phyloP scores from a whole-genome alignment of 768 basidiomycete species.

The Lanmaoa rubissima region DNA sequence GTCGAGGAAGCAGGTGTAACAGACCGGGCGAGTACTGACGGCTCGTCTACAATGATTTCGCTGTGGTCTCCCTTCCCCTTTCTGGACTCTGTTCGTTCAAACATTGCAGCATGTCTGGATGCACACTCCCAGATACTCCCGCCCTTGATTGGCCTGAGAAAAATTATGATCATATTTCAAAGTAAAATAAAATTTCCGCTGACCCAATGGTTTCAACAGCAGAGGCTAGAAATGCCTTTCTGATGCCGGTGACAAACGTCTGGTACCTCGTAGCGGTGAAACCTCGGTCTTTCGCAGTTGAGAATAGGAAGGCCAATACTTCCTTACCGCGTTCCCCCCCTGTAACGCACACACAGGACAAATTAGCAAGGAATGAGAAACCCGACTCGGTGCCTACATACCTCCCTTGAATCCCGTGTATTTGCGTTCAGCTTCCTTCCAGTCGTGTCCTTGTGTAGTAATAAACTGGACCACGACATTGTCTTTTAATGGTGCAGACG shows the following conservation, averaged over 20 bases:
- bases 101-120: conserved; percentile 12
- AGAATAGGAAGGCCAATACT: conserved; percentile 21
- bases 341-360: conserved; percentile 5
- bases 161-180: background rate
- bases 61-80: background rate
- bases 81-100: conserved; percentile 4
- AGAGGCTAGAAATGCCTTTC: background rate
- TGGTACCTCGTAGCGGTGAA: conserved; percentile 26
- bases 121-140: conserved; percentile 14
- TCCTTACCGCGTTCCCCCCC: conserved; percentile 10
- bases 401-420: conserved; percentile 26
- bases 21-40: conserved; percentile 6
- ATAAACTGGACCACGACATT: conserved; percentile 25
- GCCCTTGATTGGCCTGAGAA: conserved; percentile 18
- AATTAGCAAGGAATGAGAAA: background rate
- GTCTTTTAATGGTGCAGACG: background rate
- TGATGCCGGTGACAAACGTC: conserved; percentile 12
- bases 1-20: conserved; percentile 16
- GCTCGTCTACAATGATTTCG: background rate
- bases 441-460: background rate
- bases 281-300: conserved; percentile 15
- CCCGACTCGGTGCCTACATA: conserved; percentile 7
- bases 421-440: conserved; percentile 8
- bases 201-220: conserved; percentile 14
- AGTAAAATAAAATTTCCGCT: background rate